Conservation (phyloP, 768 basidiomycete genomes). For the Hebeloma cylindrosporum region DNA sequence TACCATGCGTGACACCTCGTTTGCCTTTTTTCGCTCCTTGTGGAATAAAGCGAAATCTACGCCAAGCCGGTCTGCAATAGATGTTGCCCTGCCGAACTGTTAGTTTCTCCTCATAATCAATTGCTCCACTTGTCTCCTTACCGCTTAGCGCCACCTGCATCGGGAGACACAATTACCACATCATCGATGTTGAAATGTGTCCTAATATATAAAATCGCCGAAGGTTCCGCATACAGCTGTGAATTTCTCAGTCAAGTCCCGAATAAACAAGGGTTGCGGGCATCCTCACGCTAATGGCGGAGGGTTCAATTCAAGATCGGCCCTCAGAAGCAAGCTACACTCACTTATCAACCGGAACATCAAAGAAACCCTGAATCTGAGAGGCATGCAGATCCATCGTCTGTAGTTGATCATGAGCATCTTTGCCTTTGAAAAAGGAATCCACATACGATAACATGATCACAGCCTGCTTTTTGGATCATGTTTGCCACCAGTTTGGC, state of each 20-base stretch:
- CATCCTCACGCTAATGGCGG: conserved; percentile 19
- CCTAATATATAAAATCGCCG: conserved; percentile 92
- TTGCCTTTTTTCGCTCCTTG: conserved; percentile 97
- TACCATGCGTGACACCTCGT: conserved; percentile 92
- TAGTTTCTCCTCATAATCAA: conserved; percentile 10
- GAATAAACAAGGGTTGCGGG: conserved; percentile 2
- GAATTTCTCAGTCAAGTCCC: conserved; percentile 22
- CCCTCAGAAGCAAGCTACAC: conserved; percentile 34
- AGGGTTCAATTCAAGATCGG: conserved; percentile 15
- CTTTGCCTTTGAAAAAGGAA: conserved; percentile 10
- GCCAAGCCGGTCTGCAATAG: conserved; percentile 92
- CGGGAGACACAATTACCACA: conserved; percentile 95
- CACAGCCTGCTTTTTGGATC: conserved; percentile 88
- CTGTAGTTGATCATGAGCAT: conserved; percentile 37
- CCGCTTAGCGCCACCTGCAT: conserved; percentile 98
- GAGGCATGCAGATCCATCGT: conserved; percentile 99
- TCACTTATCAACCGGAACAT: conserved; percentile 99
- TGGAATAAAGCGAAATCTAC: conserved; percentile 99
- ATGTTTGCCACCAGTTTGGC: conserved; percentile 99
- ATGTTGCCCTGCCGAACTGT: conserved; percentile 71
- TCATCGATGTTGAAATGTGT: conserved; percentile 82
- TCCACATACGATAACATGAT: conserved; percentile 89
- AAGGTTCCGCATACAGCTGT: conserved; percentile 94
- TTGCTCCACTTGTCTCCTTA: conserved; percentile 32
- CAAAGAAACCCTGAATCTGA: conserved; percentile 99